Evolutionary conservation across 2,329 filamentous ascomycete species (phyloP), one percentile per base, ranked within the genome.

Genomic region (Fusarium buharicum): DNA sequence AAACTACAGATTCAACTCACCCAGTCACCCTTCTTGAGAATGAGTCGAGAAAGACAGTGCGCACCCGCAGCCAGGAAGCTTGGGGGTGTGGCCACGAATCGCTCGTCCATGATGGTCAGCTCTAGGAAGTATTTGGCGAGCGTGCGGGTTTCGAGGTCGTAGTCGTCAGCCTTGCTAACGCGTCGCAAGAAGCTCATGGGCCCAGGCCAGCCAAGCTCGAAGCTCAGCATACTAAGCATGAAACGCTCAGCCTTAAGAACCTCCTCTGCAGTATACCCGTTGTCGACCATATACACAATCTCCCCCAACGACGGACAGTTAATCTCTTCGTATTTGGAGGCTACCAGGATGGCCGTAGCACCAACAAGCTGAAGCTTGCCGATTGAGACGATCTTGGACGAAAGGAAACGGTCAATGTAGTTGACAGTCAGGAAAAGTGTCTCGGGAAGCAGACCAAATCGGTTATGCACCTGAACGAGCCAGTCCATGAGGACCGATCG

Each of bases 281-380:
- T 86, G 74, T 99, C 95, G 36, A 99, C 95, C 94, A 99, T 98
- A 81, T 94, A 98, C 58, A 97, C 91, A 71, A 99, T 96, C 81
- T 99, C 95, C 60, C 90, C 86, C 18, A 99, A 88, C 1, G 94
- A 97, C 20, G 93, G 95, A 76, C 93, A 97, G 77, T 97, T 96
- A 81, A 99, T 97, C 79, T 99, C 95, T 77, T 99, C 95, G 74
- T 97, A 99, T 79, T 99, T 99, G 69, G 95, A 91, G 12, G 95
- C 95, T 59, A 99, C 89, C 70, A 98, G 93, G 67, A 99, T 90
- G 22, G 95, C 95, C 4, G 95, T 98, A 18, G 95, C 94, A 41
- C 95, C 95, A 47, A 98, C 95, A 14, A 99, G 86, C 79, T 99
- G 95, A 40, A 99, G 84, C 79, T 98, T 98, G 60, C 90, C 91